Base-by-base conservation (phyloP, 768 basidiomycete species). In the Dacryopinax primogenitus region DNA sequence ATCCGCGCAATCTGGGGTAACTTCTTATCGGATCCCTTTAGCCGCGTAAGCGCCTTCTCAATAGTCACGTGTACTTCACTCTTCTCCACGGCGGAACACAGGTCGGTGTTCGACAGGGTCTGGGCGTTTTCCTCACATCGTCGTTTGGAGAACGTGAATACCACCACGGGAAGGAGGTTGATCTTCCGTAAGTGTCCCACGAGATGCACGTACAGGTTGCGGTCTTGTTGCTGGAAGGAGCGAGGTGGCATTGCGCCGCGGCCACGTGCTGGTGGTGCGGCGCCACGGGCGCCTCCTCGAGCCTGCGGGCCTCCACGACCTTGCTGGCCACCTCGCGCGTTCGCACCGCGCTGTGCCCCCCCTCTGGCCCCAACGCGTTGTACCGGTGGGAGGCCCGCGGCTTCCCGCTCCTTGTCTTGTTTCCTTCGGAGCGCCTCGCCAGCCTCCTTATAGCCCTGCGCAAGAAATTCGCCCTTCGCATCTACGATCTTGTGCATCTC, bases 381-480 rank as follows among this genome's bases (percentile, higher is more conserved):
- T 0, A 93, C 84, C 3, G 92, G 92, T 6, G 87, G 84, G 34
- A 97, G 75, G 0, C 96, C 96, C 1, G 92, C 92, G 0, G 93
- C 93, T 77, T 98, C 93, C 62, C 96, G 83, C 74, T 98, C 95
- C 74, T 97, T 98, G 73, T 98, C 96, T 74, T 99, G 96, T 76
- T 98, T 99, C 36, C 94, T 82, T 62, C 85, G 83, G 21, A 95
- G 77, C 1, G 94, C 86, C 69, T 97, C 92, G 16, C 84, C 84
- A 0, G 96, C 96, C 36, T 88, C 86, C 72, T 92, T 90, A 61
- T 73, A 90, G 90, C 94, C 95, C 64, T 83, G 77, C 12, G 76
- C 75, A 16, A 88, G 70, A 73, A 89, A 98, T 63, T 82, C 81
- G 39, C 93, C 83, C 63, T 83, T 81, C 0, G 88, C 80, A 72